Evolutionary conservation across 139 green algal genomes (phyloP).

Genomic region (Chlamydomonas incerta): DNA sequence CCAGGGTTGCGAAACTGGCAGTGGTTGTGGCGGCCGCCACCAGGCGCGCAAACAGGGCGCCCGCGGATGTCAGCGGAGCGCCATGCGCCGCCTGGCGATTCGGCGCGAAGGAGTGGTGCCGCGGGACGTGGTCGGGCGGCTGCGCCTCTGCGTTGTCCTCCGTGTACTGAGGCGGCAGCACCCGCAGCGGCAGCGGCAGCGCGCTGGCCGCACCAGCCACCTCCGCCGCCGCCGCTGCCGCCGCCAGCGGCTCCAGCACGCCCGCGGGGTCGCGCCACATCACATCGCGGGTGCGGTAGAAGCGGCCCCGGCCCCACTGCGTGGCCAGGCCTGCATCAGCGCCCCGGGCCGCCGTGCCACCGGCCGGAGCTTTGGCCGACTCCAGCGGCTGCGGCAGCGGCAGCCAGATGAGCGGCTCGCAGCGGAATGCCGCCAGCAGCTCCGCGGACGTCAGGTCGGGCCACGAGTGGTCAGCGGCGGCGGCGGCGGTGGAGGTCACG

Average conservation of each 20-base stretch:
- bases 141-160: too few relatives aligned
- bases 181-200: background rate
- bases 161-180: background rate
- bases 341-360: too few relatives aligned
- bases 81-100: too few relatives aligned
- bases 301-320: too few relatives aligned
- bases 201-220: too few relatives aligned
- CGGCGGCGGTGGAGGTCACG: too few relatives aligned
- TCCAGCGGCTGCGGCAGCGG: too few relatives aligned
- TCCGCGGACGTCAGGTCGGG: background rate
- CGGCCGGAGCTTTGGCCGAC: background rate
- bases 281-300: background rate
- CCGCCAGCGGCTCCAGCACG: background rate
- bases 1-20: too few relatives aligned
- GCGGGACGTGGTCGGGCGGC: background rate
- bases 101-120: too few relatives aligned
- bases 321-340: too few relatives aligned
- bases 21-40: background rate
- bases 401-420: conserved; percentile 31
- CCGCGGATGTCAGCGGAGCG: background rate
- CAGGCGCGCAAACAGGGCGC: conserved; percentile 1
- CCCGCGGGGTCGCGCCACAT: background rate
- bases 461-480: too few relatives aligned
- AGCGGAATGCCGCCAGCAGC: background rate
- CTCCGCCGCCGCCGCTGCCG: too few relatives aligned